Evolutionary conservation across 345 rosid species (phyloP).

Genomic region (Mallotus nudiflorus): DNA sequence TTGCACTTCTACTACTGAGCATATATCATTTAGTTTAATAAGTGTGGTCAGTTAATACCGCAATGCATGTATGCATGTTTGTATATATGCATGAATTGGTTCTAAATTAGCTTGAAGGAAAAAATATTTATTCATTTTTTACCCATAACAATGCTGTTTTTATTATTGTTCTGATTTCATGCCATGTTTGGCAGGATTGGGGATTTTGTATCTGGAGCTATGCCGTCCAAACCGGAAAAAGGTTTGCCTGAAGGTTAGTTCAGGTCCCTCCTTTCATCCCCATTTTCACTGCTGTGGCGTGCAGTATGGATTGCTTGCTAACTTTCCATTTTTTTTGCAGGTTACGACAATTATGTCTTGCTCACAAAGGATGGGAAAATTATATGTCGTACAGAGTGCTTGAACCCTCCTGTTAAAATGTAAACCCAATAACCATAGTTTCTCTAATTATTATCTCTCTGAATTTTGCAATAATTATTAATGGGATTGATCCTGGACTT

Average conservation of each 20-base stretch:
- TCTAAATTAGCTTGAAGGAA: no score
- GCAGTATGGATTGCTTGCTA: no score
- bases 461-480: background rate
- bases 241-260: slow-evolving; percentile 2
- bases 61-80: no score
- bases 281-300: no score
- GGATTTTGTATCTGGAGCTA: slow-evolving; percentile 18
- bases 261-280: background rate
- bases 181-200: background rate
- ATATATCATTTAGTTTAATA: no score
- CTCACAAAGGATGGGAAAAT: slow-evolving; percentile 28
- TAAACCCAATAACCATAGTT: no score
- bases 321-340: slow-evolving; percentile 13
- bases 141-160: background rate
- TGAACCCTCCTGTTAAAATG: slow-evolving; percentile 29
- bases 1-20: no score
- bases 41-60: no score
- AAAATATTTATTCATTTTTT: no score
- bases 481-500: background rate
- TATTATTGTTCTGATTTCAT: background rate
- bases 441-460: background rate
- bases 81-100: no score
- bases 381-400: slow-evolving; percentile 31
- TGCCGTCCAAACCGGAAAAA: background rate
- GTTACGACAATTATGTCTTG: slow-evolving; percentile 5